These are phyloP conservation scores for Blastobotrys petasosporus DNA, from an alignment of 1,139 yeast species.

Conservation along the genomic window DNA sequence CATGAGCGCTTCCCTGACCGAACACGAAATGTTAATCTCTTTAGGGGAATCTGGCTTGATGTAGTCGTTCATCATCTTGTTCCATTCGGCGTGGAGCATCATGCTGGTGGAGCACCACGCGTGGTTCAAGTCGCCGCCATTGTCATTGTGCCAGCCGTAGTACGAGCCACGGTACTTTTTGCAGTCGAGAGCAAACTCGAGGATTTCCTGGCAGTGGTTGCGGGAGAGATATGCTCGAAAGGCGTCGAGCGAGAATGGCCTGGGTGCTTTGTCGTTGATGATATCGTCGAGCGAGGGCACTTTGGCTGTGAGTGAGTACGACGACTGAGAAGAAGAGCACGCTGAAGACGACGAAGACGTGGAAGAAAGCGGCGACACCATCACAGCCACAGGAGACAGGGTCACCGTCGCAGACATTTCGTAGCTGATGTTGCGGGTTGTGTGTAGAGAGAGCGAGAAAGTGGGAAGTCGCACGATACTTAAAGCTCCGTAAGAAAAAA, in stretches of 20 bases:
- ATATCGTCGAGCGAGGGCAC: conserved; percentile 29
- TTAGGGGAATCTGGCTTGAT: conserved; percentile 28
- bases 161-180: conserved; percentile 25
- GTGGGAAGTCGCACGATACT: too few relatives aligned
- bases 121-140: conserved; percentile 2
- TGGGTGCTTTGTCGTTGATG: conserved; percentile 22
- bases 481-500: too few relatives aligned
- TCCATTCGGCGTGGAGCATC: conserved; percentile 23
- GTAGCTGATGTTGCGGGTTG: too few relatives aligned
- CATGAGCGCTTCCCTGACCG: conserved; percentile 24
- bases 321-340: neutral
- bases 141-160: conserved; percentile 10
- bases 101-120: conserved; percentile 10
- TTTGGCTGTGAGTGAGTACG: neutral
- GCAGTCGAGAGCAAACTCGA: conserved; percentile 33
- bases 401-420: too few relatives aligned
- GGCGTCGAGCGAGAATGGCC: conserved; percentile 28
- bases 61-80: conserved; percentile 28
- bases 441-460: too few relatives aligned
- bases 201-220: conserved; percentile 33
- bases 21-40: conserved; percentile 32
- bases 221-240: conserved; percentile 29
- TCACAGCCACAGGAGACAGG: too few relatives aligned
- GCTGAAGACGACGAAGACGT: conserved; percentile 2
- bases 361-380: too few relatives aligned